Percentiles rank a stretch among this genome's conserved stretches.
Conservation (phyloP, 345 rosid genomes). For the Excoecaria agallocha region DNA sequence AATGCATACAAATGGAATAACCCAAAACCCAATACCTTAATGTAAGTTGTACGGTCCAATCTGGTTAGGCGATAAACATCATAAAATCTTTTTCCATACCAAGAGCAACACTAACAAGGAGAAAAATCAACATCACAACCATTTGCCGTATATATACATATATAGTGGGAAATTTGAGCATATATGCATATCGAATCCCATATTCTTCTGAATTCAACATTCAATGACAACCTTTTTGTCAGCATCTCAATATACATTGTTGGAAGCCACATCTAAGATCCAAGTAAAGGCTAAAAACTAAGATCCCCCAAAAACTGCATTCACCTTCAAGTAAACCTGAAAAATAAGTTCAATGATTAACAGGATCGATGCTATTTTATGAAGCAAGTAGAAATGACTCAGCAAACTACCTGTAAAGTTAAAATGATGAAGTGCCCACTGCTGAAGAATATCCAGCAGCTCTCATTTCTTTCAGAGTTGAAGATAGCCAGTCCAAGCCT, state of each 20-base stretch:
- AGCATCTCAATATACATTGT: conserved; percentile 20
- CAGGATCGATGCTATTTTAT: neutral
- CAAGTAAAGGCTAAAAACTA: neutral
- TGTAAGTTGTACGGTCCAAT: neutral
- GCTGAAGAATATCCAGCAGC: conserved; percentile 91
- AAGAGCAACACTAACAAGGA: neutral
- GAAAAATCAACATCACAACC: neutral
- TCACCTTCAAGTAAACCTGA: conserved; percentile 13
- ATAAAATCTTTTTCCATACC: neutral
- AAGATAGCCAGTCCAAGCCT: conserved; percentile 90
- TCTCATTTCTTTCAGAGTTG: conserved; percentile 79
- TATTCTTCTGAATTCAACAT: neutral
- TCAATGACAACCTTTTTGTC: neutral
- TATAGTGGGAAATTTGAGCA: neutral
- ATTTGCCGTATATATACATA: neutral
- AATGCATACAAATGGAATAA: neutral
- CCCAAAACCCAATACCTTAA: neutral
- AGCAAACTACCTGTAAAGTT: conserved; percentile 46
- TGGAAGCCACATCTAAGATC: conserved; percentile 3
- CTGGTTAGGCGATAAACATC: neutral
- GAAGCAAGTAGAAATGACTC: conserved; percentile 1
- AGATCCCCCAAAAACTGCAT: conserved; percentile 17
- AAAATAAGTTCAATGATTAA: neutral
- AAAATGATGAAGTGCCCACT: conserved; percentile 68
- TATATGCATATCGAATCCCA: neutral